These are phyloP conservation scores for Aurantiochytrium sp. DNA, from an alignment of 108 stramenopile genomes.

Conservation along the genomic window DNA sequence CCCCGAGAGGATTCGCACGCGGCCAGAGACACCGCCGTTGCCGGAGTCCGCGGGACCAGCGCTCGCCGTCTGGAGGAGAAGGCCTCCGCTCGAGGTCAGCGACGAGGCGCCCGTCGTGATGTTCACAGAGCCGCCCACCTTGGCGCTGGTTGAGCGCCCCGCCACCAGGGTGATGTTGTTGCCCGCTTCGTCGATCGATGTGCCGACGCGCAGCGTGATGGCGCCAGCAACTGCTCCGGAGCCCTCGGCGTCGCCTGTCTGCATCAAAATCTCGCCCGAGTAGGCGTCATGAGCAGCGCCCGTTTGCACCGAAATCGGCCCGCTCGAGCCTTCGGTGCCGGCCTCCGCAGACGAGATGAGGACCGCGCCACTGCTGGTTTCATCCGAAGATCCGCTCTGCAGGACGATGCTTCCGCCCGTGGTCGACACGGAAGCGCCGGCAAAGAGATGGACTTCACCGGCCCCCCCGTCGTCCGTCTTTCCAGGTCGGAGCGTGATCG, in stretches of 20 bases:
- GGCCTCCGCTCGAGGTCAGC: not conserved
- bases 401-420: not conserved
- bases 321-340: not conserved
- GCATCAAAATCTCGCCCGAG: not conserved
- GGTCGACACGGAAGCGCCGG: not conserved
- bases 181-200: not conserved
- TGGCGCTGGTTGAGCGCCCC: not conserved
- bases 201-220: not conserved
- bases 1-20: slow-evolving; percentile 42
- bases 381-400: not conserved
- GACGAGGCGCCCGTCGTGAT: not conserved
- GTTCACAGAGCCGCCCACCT: not conserved
- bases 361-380: not conserved
- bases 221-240: not conserved
- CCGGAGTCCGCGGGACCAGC: slow-evolving; percentile 10
- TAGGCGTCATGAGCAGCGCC: slow-evolving; percentile 27
- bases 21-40: slow-evolving; percentile 42
- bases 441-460: not conserved
- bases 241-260: not conserved
- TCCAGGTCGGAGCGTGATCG: not conserved
- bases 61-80: not conserved
- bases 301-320: slow-evolving; percentile 28
- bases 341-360: not conserved
- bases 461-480: not conserved
- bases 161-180: not conserved